These are phyloP conservation scores for Pythium vanterpoolii DNA, from an alignment of 352 stramenopile species.

Conservation along the genomic window DNA sequence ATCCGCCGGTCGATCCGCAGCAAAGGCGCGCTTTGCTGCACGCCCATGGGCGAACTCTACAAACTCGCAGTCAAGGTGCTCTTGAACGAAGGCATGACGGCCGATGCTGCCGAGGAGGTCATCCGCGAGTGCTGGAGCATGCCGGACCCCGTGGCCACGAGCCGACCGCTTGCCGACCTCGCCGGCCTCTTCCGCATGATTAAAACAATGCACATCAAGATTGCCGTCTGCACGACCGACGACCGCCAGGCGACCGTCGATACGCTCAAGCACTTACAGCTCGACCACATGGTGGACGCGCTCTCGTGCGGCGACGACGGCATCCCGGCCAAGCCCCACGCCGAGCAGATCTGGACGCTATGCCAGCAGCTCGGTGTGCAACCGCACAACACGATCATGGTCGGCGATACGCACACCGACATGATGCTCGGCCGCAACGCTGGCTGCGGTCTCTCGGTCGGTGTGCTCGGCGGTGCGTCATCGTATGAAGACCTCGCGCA, in stretches of 20 bases:
- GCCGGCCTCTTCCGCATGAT: constrained; percentile 77
- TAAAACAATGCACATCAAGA: constrained; percentile 86
- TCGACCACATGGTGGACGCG: constrained; percentile 74
- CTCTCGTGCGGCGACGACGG: constrained; percentile 81
- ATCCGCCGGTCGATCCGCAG: constrained; percentile 77
- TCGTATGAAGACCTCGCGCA: constrained; percentile 78
- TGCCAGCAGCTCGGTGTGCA: constrained; percentile 73
- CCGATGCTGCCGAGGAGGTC: constrained; percentile 52
- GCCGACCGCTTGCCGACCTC: constrained; percentile 69
- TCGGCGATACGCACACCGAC: constrained; percentile 84
- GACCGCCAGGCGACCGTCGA: constrained; percentile 74
- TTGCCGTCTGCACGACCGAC: constrained; percentile 86
- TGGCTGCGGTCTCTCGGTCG: constrained; percentile 70
- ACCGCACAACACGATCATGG: constrained; percentile 87
- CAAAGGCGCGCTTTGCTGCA: constrained; percentile 80
- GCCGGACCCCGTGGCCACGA: constrained; percentile 73
- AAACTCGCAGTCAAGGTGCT: constrained; percentile 77
- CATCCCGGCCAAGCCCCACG: constrained; percentile 72
- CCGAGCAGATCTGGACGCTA: constrained; percentile 84
- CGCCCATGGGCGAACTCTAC: constrained; percentile 83
- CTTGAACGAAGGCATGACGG: constrained; percentile 62
- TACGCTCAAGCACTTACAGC: constrained; percentile 69
- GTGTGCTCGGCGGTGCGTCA: constrained; percentile 74
- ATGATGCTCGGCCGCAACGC: constrained; percentile 81
- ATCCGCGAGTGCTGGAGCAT: constrained; percentile 84